Conservation (phyloP, 2,329 filamentous ascomycete genomes). For the Aspergillus sp. region DNA sequence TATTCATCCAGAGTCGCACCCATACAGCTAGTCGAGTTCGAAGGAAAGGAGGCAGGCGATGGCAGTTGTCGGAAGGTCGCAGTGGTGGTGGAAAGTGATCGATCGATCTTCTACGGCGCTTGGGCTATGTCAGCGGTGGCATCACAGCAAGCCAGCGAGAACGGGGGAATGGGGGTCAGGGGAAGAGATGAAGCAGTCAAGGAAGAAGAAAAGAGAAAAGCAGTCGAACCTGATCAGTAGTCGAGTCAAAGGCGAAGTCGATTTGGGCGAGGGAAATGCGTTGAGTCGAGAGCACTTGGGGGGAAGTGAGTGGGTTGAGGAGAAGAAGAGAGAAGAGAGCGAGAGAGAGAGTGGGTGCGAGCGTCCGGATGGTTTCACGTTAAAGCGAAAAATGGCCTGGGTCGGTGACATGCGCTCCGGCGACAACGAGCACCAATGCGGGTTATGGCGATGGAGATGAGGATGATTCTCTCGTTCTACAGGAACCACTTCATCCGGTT, state of each 20-base stretch:
- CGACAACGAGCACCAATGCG: too few relatives aligned
- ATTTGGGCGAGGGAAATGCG: too few relatives aligned
- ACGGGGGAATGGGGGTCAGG: not conserved
- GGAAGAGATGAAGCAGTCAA: slow-evolving; percentile 3
- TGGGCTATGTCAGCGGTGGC: slow-evolving; percentile 36
- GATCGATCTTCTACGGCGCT: slow-evolving; percentile 30
- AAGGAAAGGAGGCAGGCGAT: slow-evolving; percentile 14
- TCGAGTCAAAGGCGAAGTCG: not conserved
- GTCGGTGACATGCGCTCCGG: too few relatives aligned
- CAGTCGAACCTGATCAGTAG: slow-evolving; percentile 13
- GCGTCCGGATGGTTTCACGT: too few relatives aligned
- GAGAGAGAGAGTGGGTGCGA: too few relatives aligned
- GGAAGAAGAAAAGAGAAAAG: slow-evolving; percentile 11
- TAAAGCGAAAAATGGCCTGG: too few relatives aligned
- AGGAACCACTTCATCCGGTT: not conserved
- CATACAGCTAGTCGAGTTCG: slow-evolving; percentile 11
- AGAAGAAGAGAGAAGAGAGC: too few relatives aligned
- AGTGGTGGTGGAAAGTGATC: slow-evolving; percentile 15
- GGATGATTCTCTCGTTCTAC: not conserved
- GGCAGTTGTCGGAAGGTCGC: slow-evolving; percentile 14
- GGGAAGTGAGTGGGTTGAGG: too few relatives aligned
- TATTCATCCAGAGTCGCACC: slow-evolving; percentile 27
- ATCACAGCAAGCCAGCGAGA: slow-evolving; percentile 20
- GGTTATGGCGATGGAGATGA: too few relatives aligned
- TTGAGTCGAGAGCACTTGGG: too few relatives aligned